Percentiles rank a stretch among this genome's conserved stretches.
phyloP scores from a whole-genome alignment of 805 yeast species.

The Teunomyces aglyptinius region DNA sequence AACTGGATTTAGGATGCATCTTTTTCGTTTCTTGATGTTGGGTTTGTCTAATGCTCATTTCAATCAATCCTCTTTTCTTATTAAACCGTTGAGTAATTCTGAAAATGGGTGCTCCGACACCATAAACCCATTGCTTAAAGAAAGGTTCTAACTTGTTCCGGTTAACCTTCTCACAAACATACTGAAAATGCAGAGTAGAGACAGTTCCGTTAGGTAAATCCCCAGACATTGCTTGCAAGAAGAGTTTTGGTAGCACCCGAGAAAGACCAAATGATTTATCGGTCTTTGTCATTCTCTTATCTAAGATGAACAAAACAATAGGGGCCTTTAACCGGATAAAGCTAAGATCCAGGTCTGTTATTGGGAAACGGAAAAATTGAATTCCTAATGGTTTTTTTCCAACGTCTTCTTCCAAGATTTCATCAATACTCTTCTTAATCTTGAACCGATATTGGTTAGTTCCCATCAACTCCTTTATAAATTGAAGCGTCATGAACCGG shows the following conservation, averaged over 20 bases:
- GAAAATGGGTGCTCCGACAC: slow-evolving; percentile 85
- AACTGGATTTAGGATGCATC: slow-evolving; percentile 33
- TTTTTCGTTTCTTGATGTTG: slow-evolving; percentile 61
- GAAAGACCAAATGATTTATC: slow-evolving; percentile 91
- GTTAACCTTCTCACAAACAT: slow-evolving; percentile 92
- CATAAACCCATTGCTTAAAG: slow-evolving; percentile 91
- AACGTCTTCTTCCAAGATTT: slow-evolving; percentile 69
- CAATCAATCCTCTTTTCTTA: slow-evolving; percentile 89
- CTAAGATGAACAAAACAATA: slow-evolving; percentile 76
- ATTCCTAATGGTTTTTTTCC: slow-evolving; percentile 79
- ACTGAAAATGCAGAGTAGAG: slow-evolving; percentile 82
- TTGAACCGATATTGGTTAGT: slow-evolving; percentile 74
- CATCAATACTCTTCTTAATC: slow-evolving; percentile 62
- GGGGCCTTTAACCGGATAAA: slow-evolving; percentile 84
- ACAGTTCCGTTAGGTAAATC: slow-evolving; percentile 77
- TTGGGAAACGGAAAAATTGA: slow-evolving; percentile 65
- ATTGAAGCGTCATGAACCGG: slow-evolving; percentile 75
- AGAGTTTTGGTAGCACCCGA: slow-evolving; percentile 86
- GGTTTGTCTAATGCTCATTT: slow-evolving; percentile 89
- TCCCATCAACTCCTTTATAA: slow-evolving; percentile 73
- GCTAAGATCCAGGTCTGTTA: slow-evolving; percentile 56
- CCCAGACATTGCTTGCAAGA: slow-evolving; percentile 93
- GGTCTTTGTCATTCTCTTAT: slow-evolving; percentile 91
- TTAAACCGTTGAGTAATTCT: slow-evolving; percentile 89
- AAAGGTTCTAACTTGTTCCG: slow-evolving; percentile 78